Evolutionary conservation across 2,329 filamentous ascomycete species (phyloP).

Genomic region (Dactylellina drechsleri): DNA sequence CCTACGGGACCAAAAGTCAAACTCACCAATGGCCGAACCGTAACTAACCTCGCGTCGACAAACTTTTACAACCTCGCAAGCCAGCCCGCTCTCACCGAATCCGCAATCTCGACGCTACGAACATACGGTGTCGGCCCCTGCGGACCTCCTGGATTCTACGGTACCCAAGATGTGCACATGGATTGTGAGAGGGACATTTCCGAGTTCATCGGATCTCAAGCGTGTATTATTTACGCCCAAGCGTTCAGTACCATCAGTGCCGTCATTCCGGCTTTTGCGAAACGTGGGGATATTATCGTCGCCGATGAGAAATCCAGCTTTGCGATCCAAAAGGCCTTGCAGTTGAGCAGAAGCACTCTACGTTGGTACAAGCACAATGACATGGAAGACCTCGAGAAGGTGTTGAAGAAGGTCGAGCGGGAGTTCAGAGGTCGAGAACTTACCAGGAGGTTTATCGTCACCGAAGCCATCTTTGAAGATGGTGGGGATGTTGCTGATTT

Average conservation of each 20-base stretch:
- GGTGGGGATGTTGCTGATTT: slow-evolving; percentile 85
- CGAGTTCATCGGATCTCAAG: slow-evolving; percentile 83
- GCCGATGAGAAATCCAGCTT: slow-evolving; percentile 94
- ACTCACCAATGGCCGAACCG: slow-evolving; percentile 80
- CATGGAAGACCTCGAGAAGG: slow-evolving; percentile 88
- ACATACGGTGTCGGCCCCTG: slow-evolving; percentile 97
- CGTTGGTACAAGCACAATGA: slow-evolving; percentile 96
- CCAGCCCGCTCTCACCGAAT: slow-evolving; percentile 92
- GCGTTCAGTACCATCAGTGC: slow-evolving; percentile 96
- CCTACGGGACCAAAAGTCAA: slow-evolving; percentile 91
- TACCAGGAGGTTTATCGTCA: slow-evolving; percentile 93
- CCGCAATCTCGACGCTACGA: slow-evolving; percentile 90
- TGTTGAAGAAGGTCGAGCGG: slow-evolving; percentile 83
- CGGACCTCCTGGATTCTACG: slow-evolving; percentile 96
- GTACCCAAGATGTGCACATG: slow-evolving; percentile 97
- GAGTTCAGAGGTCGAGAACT: slow-evolving; percentile 87
- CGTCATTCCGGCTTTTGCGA: slow-evolving; percentile 95
- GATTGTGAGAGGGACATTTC: slow-evolving; percentile 95
- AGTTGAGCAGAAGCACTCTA: slow-evolving; percentile 89
- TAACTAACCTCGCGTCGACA: slow-evolving; percentile 91
- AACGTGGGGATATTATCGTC: slow-evolving; percentile 95
- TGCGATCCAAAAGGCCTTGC: slow-evolving; percentile 90
- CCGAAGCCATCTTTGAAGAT: slow-evolving; percentile 92
- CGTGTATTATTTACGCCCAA: slow-evolving; percentile 94
- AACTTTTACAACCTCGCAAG: slow-evolving; percentile 98